A percentile compares a stretch with the other conserved stretches of the same genome.
Evolutionary conservation across 306 rosid species (phyloP).

Genomic region (Ormosia emarginata): DNA sequence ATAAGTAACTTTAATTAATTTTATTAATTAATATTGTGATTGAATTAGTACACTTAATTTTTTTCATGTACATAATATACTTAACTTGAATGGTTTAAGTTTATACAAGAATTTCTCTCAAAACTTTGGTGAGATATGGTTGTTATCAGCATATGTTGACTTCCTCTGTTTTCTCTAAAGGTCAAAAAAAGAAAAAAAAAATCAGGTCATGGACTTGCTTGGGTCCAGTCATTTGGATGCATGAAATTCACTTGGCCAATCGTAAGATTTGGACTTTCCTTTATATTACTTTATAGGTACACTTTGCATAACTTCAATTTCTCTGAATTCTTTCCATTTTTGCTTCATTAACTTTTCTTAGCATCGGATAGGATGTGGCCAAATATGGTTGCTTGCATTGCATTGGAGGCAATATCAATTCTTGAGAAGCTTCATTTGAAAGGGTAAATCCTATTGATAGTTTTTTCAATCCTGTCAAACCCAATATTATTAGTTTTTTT

Average conservation of each 20-base stretch:
- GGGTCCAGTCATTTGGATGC: conserved; percentile 85
- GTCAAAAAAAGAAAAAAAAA: conserved; percentile 21
- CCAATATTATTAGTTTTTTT: not conserved
- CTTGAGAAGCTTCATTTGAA: conserved; percentile 92
- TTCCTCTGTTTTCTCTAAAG: conserved; percentile 23
- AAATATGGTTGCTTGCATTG: conserved; percentile 83
- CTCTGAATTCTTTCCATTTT: not conserved
- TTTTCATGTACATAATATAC: too few species aligned
- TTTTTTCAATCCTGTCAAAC: not conserved
- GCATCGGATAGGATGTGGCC: conserved; percentile 70
- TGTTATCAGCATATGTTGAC: too few species aligned
- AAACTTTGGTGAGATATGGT: too few species aligned
- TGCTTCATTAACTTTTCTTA: conserved; percentile 31
- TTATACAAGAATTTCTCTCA: too few species aligned
- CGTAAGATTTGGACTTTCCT: conserved; percentile 62
- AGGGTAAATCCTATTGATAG: conserved; percentile 48
- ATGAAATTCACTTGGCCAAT: conserved; percentile 79
- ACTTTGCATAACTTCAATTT: not conserved
- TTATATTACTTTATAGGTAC: not conserved
- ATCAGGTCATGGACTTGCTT: conserved; percentile 91
- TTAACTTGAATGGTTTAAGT: too few species aligned
- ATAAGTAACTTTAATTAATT: too few species aligned
- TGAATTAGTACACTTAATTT: too few species aligned
- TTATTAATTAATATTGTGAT: too few species aligned
- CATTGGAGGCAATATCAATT: conserved; percentile 87